These are phyloP conservation scores for Mycena venus DNA, from an alignment of 768 basidiomycete species.

Conservation along the genomic window DNA sequence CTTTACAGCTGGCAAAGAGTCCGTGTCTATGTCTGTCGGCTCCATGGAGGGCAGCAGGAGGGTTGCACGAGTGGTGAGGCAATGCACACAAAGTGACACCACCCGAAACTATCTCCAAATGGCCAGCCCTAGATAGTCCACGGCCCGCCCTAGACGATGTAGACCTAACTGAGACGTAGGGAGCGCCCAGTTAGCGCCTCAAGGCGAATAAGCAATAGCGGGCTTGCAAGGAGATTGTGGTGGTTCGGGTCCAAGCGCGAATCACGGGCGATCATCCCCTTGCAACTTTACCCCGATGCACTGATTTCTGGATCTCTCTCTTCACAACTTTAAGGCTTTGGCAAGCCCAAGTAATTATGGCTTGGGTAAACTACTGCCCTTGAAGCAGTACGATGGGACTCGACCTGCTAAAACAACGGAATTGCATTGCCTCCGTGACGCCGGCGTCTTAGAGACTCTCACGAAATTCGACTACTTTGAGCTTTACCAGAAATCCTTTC, in stretches of 20 bases:
- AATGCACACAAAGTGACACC: constrained; percentile 12
- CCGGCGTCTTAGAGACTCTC: no score
- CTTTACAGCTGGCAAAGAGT: constrained; percentile 73
- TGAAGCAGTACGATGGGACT: not conserved
- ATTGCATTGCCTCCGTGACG: no score
- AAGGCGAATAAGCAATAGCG: not conserved
- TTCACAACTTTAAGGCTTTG: no score
- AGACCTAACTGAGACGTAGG: not conserved
- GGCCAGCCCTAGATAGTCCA: constrained; percentile 10
- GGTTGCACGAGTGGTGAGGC: constrained; percentile 16
- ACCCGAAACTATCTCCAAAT: constrained; percentile 18
- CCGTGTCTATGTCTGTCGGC: constrained; percentile 60
- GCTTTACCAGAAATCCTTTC: not conserved
- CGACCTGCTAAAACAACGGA: not conserved
- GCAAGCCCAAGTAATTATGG: no score
- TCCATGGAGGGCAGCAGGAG: constrained; percentile 25
- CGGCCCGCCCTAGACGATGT: not conserved
- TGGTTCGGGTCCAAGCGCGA: constrained; percentile 3
- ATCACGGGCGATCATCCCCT: not conserved
- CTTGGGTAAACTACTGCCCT: no score
- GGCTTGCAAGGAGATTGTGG: not conserved
- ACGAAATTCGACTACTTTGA: no score
- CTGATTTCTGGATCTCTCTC: not conserved
- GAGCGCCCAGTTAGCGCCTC: not conserved
- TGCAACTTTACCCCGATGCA: not conserved